Evolutionary conservation across 306 rosid species (phyloP), one percentile per base, ranked within the genome.

Genomic region (Lupinus albus): DNA sequence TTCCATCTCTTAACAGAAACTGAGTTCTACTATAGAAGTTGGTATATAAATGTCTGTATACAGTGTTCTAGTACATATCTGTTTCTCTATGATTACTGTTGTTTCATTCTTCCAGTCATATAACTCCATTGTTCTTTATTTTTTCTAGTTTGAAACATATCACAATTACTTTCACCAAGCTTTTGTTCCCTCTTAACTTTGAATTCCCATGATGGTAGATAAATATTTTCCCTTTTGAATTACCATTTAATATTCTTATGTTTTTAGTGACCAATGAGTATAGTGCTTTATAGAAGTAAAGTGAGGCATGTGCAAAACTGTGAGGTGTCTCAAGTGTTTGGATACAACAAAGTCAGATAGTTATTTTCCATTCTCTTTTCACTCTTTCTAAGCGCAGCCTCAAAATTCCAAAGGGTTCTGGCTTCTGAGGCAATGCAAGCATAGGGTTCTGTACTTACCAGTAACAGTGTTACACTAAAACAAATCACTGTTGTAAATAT

Each of bases 51-150:
- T 56, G 71, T 76, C 16, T 57, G 57, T 79, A 73, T 78, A 70
- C 80, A 70, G 78, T 78, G 59, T 51, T 76, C 57, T 44, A 61
- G 89, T 82, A 78, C 79, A 72, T 85, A 57, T 41, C 68, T 78
- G 45, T 56, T 55, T 66, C 66, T 50, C 70, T 59, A 32, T 45
- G 46, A 10, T 41, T 47, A 20, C 17, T 82, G 62, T 69, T 38
- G 49, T 75, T 58, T 11, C 51, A 13, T 75, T 79, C 44, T 74
- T 76, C 69, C 47, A 49, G 76, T 64, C 33, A 49, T 20, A 20
- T 45, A 57, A 61, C 61, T 13, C 15, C 63, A 30, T 75, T 51
- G 81, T 60, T 20, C 25, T 20, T 68, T 3, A 8, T 46, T 13
- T 36, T 4, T 18, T 16, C 16, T 14, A 32, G 39, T 67, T 56